Conservation (phyloP, 371 early-diverging fungal genomes). For the Funneliformis caledonium region DNA sequence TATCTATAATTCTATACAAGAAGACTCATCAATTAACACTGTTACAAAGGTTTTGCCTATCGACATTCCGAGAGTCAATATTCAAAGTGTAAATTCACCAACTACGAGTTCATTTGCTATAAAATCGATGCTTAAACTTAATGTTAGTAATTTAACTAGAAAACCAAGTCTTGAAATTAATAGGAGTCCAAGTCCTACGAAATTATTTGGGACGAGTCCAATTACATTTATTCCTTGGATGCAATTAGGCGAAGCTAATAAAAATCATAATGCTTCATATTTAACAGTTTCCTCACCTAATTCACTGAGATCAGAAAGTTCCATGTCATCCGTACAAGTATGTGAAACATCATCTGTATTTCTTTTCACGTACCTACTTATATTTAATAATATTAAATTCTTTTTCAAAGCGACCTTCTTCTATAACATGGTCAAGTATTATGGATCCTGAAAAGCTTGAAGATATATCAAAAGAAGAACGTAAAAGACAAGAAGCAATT, state of each 20-base stretch:
- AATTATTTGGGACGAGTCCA: slow-evolving; percentile 35
- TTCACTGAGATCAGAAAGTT: slow-evolving; percentile 12
- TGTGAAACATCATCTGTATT: neutral
- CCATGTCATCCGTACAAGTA: slow-evolving; percentile 3
- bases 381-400: neutral
- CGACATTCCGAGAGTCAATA: slow-evolving; percentile 9
- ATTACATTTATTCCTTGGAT: slow-evolving; percentile 32
- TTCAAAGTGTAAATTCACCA: slow-evolving; percentile 14
- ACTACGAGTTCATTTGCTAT: neutral
- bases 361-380: neutral
- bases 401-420: slow-evolving; percentile 14
- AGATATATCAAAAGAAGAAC: slow-evolving; percentile 57
- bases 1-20: neutral
- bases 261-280: neutral
- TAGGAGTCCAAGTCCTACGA: slow-evolving; percentile 37
- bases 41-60: neutral
- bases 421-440: slow-evolving; percentile 21
- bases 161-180: neutral
- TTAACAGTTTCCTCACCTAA: neutral
- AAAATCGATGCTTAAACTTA: neutral
- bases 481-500: slow-evolving; percentile 87
- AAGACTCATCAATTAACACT: neutral
- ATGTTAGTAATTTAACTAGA: slow-evolving; percentile 5
- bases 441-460: neutral
- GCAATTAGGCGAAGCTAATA: neutral